Evolutionary conservation across 495 filamentous ascomycete species (phyloP), one percentile per base, ranked within the genome.

Genomic region (Aspergillus sclerotioniger): DNA sequence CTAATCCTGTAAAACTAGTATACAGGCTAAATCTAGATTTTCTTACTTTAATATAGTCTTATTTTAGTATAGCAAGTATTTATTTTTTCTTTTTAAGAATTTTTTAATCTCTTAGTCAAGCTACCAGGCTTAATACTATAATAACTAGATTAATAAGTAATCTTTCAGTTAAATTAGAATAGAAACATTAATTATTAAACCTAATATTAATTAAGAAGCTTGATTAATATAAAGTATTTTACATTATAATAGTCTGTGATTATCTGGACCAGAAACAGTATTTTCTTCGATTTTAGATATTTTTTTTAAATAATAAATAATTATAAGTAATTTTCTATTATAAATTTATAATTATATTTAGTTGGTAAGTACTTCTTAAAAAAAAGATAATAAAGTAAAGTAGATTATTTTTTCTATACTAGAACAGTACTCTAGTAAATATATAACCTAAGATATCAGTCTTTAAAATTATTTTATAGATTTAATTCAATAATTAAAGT

Each of bases 361-460:
- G n/a, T n/a, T n/a, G n/a, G n/a, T n/a, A n/a, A n/a, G n/a, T n/a
- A n/a, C n/a, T 53, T 37, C 41, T 53, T 39, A 33, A 55, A 55
- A 46, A 46, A 32, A 28, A 45, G 39, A 46, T 25, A 47, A 47
- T 47, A 20, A 21, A 21, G 21, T 47, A 47, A 19, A 47, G 21
- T 47, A 47, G 6, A 3, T 21, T 47, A 47, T 47, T 47, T 19
- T 47, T 47, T 19, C 21, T 47, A 47, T 47, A 47, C 10, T 47
- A 47, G 21, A 20, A 47, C 21, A 47, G 10, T 3, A 47, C 21
- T 17, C 21, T 52, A 52, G 35, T 44, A 44, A n/a, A 44, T n/a
- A 44, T 44, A 46, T 46, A 19, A 46, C 20, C 20, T 46, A 46
- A 20, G 20, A 19, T 46, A 46, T 19, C 20, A 2, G 9, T 46